Evolutionary conservation across 202 grass and related monocot genomes (phyloP), one percentile per base, ranked within the genome.

Genomic region (Digitaria exilis): DNA sequence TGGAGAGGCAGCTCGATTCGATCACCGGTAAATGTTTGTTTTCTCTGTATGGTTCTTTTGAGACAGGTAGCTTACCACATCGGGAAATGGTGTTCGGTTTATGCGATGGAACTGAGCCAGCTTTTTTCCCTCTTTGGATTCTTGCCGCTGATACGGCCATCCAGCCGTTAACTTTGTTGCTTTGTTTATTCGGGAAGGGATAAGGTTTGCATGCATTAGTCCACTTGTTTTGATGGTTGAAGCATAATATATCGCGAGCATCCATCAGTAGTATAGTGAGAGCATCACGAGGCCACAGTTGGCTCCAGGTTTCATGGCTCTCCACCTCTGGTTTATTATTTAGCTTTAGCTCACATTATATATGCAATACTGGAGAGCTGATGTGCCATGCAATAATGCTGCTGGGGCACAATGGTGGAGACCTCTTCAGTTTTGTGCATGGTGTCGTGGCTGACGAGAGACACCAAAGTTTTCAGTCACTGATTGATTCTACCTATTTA

Each of bases 1-100:
- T 94, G 48, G 87, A 94, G 78, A 68, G 81, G 72, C 91, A 96
- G 85, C 91, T 99, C 84, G 89, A 85, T 76, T 90, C 89, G 17
- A 75, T 96, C 63, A 89, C 93, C 4, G 84, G 86, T 89, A 81
- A 84, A 32, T 63, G 41, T 43, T 82, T 65, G n/a, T 39, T 65
- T 87, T 39, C 30, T 79, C 30, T 79, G 55, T 85, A 72, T 61
- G 14, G 21, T n/a, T 76, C 25, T 70, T 69, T 42, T 17, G 29
- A 91, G 60, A 75, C 54, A 66, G 42, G 43, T 78, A 30, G 28
- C 37, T 62, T 82, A 34, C 79, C 78, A 32, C 59, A 66, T 91
- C 71, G 82, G 75, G 72, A 89, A 75, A 82, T 77, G 56, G 24
- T 59, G 50, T 64, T 41, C 19, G 26, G 39, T 79, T 83, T 65